A percentile compares a stretch with the other conserved stretches of the same genome.
Evolutionary conservation across 2,329 filamentous ascomycete species (phyloP).

Genomic region (Fusarium poae): DNA sequence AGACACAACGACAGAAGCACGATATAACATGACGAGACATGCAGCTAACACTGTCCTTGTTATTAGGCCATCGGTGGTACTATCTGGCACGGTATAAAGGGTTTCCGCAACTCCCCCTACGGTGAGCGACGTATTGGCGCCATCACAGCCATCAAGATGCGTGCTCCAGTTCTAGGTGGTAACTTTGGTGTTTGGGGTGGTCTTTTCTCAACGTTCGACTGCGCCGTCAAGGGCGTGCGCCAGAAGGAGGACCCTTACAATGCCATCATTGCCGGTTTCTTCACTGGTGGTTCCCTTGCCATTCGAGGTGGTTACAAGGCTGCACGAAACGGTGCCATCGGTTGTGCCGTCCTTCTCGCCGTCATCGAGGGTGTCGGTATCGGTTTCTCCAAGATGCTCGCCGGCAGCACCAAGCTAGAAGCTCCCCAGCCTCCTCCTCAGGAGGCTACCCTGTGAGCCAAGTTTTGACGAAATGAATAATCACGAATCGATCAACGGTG

Average conservation of each 20-base stretch:
- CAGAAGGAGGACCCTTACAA: slow-evolving; percentile 99
- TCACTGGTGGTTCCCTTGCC: slow-evolving; percentile 92
- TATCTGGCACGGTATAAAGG: slow-evolving; percentile 98
- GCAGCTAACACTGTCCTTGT: slow-evolving; percentile 34
- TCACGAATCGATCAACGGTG: slow-evolving; percentile 26
- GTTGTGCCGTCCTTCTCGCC: slow-evolving; percentile 91
- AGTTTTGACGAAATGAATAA: slow-evolving; percentile 23
- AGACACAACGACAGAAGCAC: slow-evolving; percentile 18
- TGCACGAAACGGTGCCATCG: slow-evolving; percentile 94
- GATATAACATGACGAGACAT: slow-evolving; percentile 1
- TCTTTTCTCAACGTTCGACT: slow-evolving; percentile 95
- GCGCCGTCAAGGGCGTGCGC: slow-evolving; percentile 90
- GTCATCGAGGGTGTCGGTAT: slow-evolving; percentile 99
- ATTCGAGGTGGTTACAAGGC: slow-evolving; percentile 93
- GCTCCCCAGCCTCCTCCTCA: slow-evolving; percentile 56
- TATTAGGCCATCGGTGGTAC: slow-evolving; percentile 78
- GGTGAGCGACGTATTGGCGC: slow-evolving; percentile 96
- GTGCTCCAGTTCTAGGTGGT: slow-evolving; percentile 93
- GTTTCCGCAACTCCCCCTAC: slow-evolving; percentile 88
- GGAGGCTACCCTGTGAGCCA: slow-evolving; percentile 48
- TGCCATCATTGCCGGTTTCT: slow-evolving; percentile 96
- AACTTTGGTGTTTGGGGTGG: slow-evolving; percentile 99
- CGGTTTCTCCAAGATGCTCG: slow-evolving; percentile 94
- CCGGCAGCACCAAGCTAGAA: slow-evolving; percentile 87
- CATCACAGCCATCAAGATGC: slow-evolving; percentile 96